Base-by-base conservation (phyloP, 805 yeast genomes). In the Priceomyces fermenticarens region DNA sequence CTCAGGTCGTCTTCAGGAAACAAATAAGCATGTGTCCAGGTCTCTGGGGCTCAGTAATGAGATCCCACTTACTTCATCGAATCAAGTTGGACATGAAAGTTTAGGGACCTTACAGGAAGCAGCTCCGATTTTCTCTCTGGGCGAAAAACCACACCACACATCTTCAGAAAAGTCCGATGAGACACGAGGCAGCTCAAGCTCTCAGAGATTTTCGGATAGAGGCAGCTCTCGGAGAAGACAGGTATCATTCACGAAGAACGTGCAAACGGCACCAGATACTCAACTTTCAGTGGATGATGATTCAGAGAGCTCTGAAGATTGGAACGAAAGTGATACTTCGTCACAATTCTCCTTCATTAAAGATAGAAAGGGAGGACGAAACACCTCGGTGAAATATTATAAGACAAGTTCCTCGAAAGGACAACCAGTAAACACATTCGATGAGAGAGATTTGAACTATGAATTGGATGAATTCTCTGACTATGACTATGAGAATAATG, bases 401-500 rank as follows among this genome's bases (percentile, higher is more conserved):
- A 70, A 70, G 42, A 60, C 65, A 4, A 41, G 35, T 10, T 57
- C 49, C 30, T n/a, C 32, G 9, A 26, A 23, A 4, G 35, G 39
- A n/a, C 31, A 23, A 10, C 25, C 37, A 2, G 38, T 41, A 44
- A 60, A 56, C 31, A 55, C 52, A 10, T 61, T 60, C 38, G 53
- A 48, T 36, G 55, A 63, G 30, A 51, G 56, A 12, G 69, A 65
- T 32, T 45, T 60, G 31, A 62, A 58, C 2, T 59, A 56, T 39
- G 71, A 62, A 39, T 51, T 52, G 13, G 68, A 60, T 17, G 63
- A 57, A 5, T 51, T 51, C 29, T 60, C 67, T 5, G 73, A 65
- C 43, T 70, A 70, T 38, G 75, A 70, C 42, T 70, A 57, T 47
- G 75, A 70, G 32, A 68, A 69, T 46, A 69, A 70, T 42, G 74